Conservation (phyloP, 2,329 filamentous ascomycete species). For the Microsporum ferrugineum region DNA sequence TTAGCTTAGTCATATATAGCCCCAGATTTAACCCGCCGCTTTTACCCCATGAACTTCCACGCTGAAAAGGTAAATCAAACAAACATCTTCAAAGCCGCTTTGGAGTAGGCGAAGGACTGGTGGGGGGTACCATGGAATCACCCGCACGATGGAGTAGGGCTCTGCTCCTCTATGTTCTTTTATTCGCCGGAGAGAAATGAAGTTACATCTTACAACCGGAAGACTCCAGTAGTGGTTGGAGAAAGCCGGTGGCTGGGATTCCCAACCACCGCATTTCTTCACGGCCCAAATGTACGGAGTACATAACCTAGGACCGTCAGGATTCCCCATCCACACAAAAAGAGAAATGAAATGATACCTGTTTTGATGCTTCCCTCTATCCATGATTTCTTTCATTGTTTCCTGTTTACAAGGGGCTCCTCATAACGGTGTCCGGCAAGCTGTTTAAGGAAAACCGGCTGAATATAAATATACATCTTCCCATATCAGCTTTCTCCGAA, state of each 20-base stretch:
- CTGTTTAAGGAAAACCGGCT: background rate
- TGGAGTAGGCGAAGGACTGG: background rate
- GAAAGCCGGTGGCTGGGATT: slow-evolving; percentile 8
- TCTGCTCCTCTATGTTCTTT: background rate
- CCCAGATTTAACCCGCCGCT: background rate
- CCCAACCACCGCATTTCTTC: slow-evolving; percentile 8
- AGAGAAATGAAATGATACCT: background rate
- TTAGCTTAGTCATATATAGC: background rate
- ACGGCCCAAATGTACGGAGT: background rate
- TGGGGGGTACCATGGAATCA: background rate
- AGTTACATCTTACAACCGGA: background rate
- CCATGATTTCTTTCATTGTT: background rate
- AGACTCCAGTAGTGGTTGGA: background rate
- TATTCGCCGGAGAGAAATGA: background rate
- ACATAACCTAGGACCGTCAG: slow-evolving; percentile 5
- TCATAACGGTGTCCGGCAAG: background rate
- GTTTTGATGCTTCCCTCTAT: background rate
- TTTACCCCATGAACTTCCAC: background rate
- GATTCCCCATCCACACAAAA: background rate
- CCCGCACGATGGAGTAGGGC: background rate
- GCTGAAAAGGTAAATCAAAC: background rate
- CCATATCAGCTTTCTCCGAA: background rate
- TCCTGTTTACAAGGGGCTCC: background rate
- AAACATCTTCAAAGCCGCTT: background rate
- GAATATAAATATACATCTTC: background rate